These are phyloP conservation scores for Hebeloma cylindrosporum DNA, from an alignment of 768 basidiomycete genomes.

Conservation along the genomic window DNA sequence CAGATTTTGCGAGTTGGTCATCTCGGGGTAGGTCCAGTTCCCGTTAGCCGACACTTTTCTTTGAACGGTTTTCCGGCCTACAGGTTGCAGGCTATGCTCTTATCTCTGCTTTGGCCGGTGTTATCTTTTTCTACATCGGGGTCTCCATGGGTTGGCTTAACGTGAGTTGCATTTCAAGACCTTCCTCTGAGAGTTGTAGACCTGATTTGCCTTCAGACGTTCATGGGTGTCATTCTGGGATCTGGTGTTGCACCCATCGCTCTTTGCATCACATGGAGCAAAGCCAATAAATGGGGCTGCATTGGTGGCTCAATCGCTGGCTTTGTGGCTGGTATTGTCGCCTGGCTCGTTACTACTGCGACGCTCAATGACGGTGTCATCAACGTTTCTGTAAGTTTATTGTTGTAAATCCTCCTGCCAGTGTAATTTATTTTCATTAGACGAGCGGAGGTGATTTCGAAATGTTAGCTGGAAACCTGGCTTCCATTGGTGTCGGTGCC, in stretches of 20 bases:
- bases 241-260: slow-evolving; percentile 88
- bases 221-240: slow-evolving; percentile 87
- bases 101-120: slow-evolving; percentile 78
- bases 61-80: background rate
- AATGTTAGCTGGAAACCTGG: slow-evolving; percentile 92
- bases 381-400: slow-evolving; percentile 50
- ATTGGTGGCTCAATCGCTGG: slow-evolving; percentile 72
- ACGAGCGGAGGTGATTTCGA: slow-evolving; percentile 52
- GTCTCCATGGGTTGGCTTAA: slow-evolving; percentile 95
- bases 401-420: background rate
- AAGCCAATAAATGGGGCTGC: slow-evolving; percentile 85
- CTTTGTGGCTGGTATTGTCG: slow-evolving; percentile 65
- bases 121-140: slow-evolving; percentile 88
- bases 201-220: slow-evolving; percentile 47
- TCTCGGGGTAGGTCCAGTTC: slow-evolving; percentile 44
- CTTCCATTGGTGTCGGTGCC: slow-evolving; percentile 77
- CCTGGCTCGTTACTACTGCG: slow-evolving; percentile 85
- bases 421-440: slow-evolving; percentile 20
- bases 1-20: slow-evolving; percentile 75
- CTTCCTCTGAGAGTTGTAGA: background rate
- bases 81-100: slow-evolving; percentile 71
- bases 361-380: slow-evolving; percentile 68
- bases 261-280: slow-evolving; percentile 79
- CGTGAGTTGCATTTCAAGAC: slow-evolving; percentile 40
- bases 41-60: background rate